phyloP scores from a whole-genome alignment of 768 basidiomycete species.

The Mycena vulgaris region DNA sequence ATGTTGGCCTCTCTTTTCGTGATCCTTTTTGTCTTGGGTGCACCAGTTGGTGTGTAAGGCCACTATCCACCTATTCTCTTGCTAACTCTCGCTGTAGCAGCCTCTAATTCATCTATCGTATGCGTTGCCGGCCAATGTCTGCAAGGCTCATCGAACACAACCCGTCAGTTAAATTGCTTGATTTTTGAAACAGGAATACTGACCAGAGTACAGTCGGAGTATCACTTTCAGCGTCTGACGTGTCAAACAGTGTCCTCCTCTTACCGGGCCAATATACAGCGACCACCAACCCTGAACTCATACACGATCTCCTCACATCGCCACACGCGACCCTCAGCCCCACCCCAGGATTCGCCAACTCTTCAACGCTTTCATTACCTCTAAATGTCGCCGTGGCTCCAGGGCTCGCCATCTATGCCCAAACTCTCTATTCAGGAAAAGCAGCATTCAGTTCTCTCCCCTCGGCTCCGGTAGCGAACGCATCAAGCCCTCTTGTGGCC shows the following conservation, averaged over 20 bases:
- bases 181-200: constrained; percentile 4
- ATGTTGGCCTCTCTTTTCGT: constrained; percentile 56
- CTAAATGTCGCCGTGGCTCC: constrained; percentile 76
- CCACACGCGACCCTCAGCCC: constrained; percentile 71
- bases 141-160: constrained; percentile 82
- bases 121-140: constrained; percentile 94
- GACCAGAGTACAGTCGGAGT: constrained; percentile 72
- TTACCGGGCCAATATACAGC: constrained; percentile 85
- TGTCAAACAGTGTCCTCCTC: constrained; percentile 69
- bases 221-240: constrained; percentile 70
- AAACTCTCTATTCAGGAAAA: constrained; percentile 76
- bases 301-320: constrained; percentile 78
- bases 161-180: constrained; percentile 58
- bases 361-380: constrained; percentile 72
- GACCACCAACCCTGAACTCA: constrained; percentile 78
- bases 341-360: constrained; percentile 76
- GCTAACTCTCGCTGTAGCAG: not conserved
- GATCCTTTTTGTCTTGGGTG: constrained; percentile 49
- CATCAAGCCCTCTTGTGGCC: constrained; percentile 65
- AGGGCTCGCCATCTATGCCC: constrained; percentile 77
- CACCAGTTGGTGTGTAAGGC: constrained; percentile 54
- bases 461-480: constrained; percentile 60
- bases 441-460: constrained; percentile 73
- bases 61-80: not conserved
- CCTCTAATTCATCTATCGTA: constrained; percentile 65